Percentiles rank a stretch among this genome's conserved stretches.
These are phyloP conservation scores for Epichloe baconii DNA, from an alignment of 2,329 filamentous ascomycete genomes.

Conservation along the genomic window DNA sequence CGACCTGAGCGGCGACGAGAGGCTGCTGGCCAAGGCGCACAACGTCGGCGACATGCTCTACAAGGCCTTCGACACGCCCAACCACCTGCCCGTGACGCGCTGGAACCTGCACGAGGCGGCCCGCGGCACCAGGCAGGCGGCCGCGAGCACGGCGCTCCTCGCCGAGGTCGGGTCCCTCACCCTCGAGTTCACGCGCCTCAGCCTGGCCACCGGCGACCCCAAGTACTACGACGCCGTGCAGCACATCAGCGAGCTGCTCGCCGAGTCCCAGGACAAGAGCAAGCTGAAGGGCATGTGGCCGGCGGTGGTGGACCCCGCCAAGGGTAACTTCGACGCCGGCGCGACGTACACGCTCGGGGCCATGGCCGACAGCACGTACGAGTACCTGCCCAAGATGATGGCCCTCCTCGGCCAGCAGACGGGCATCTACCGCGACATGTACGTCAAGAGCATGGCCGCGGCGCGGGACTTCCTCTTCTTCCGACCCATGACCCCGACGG, in stretches of 20 bases:
- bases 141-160: constrained; percentile 26
- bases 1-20: constrained; percentile 30
- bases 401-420: constrained; percentile 50
- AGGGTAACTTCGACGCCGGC: constrained; percentile 28
- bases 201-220: constrained; percentile 53
- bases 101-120: constrained; percentile 16
- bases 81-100: constrained; percentile 30
- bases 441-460: constrained; percentile 44
- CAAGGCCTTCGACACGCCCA: constrained; percentile 38
- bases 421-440: constrained; percentile 49
- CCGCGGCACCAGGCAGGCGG: constrained; percentile 11
- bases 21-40: constrained; percentile 32
- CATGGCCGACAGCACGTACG: constrained; percentile 42
- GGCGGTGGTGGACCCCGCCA: constrained; percentile 44
- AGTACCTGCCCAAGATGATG: constrained; percentile 49
- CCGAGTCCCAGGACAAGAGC: constrained; percentile 53
- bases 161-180: constrained; percentile 54
- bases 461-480: constrained; percentile 53
- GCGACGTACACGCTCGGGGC: constrained; percentile 35
- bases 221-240: constrained; percentile 66
- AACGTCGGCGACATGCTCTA: constrained; percentile 41
- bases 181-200: constrained; percentile 59
- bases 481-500: constrained; percentile 50
- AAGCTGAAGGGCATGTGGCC: constrained; percentile 65
- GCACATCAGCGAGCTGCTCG: constrained; percentile 53